Evolutionary conservation across 1,284 basidiomycete species (phyloP).

Genomic region (Heterobasidion parviporum): DNA sequence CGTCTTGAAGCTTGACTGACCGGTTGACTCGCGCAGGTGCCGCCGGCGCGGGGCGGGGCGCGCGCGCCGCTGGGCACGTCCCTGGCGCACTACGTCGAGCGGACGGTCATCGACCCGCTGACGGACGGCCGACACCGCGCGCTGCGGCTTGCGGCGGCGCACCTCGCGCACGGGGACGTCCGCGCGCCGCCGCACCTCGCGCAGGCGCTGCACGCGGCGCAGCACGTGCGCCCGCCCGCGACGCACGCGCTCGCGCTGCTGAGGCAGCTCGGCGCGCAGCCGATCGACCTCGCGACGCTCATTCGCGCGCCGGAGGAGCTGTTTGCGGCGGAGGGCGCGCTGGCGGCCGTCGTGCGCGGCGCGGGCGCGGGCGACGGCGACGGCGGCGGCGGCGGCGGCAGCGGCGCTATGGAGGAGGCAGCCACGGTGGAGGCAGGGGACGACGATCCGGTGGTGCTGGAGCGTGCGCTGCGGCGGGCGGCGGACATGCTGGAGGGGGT

Average conservation of each 20-base stretch:
- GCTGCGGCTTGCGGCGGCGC: constrained; percentile 20
- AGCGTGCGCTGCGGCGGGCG: constrained; percentile 41
- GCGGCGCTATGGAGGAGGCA: too few species aligned
- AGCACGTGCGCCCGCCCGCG: constrained; percentile 34
- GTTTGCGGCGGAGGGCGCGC: constrained; percentile 53
- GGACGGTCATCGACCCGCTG: constrained; percentile 50
- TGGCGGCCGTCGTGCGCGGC: constrained; percentile 24
- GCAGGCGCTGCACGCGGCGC: constrained; percentile 31
- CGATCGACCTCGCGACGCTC: constrained; percentile 61
- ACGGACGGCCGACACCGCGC: constrained; percentile 46
- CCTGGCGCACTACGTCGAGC: constrained; percentile 49
- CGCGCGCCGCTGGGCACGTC: constrained; percentile 29
- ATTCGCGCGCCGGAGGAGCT: constrained; percentile 56
- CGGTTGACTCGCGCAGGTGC: not conserved
- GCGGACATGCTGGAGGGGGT: constrained; percentile 28
- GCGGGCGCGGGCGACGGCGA: constrained; percentile 19
- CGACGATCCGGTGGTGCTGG: constrained; percentile 42
- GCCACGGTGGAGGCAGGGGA: too few species aligned
- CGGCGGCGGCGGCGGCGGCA: too few species aligned
- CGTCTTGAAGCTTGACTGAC: too few species aligned
- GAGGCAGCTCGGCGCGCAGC: constrained; percentile 34
- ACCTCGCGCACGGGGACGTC: constrained; percentile 11
- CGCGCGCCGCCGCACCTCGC: constrained; percentile 18
- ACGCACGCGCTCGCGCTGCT: constrained; percentile 28
- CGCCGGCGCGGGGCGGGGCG: not conserved